Evolutionary conservation across 1,139 yeast genomes (phyloP), one percentile per base, ranked within the genome.

Genomic region (Yamadazyma dushanensis): DNA sequence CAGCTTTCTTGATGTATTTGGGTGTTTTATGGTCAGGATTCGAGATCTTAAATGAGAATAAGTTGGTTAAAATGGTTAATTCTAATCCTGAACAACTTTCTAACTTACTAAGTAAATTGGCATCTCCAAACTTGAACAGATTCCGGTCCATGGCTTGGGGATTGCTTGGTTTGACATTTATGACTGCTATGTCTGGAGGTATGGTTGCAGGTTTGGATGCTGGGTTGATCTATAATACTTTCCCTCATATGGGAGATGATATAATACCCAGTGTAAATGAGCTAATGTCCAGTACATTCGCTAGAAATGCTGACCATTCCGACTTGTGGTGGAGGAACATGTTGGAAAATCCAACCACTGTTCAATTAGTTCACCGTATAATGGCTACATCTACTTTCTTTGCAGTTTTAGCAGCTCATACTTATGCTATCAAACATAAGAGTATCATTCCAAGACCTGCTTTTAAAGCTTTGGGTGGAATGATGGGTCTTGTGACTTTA

Each of bases 141-240:
- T 70, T 85, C 46, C 78, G 89, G 57, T 58, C 66, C 25, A 51
- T 74, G 24, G 75, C 85, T 0, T 44, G 64, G 15, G 83, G 73
- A 0, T 63, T 92, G 27, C 67, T 86, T 24, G 80, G 69, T 1
- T 66, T 92, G 39, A 82, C 94, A 2, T 90, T 87, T 52, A 43
- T 84, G 29, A 92, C 98, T 16, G 96, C 97, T 16, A 83, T 92
- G 94, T 77, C 95, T 17, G 98, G 98, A 41, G 97, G 96, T 14
- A 80, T 94, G 76, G 98, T 94, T 32, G 98, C 99, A 13, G 98
- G 98, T 6, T 71, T 94, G 40, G 98, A 94, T 62, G 98, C 99
- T 3, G 98, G 98, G 33, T 72, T 90, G 59, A 89, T 94, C 49
- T 94, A 92, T 63, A 92, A 94, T 60, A 83, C 95, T 4, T 94